Evolutionary conservation across 345 rosid species (phyloP).

Genomic region (Brassica carinata): DNA sequence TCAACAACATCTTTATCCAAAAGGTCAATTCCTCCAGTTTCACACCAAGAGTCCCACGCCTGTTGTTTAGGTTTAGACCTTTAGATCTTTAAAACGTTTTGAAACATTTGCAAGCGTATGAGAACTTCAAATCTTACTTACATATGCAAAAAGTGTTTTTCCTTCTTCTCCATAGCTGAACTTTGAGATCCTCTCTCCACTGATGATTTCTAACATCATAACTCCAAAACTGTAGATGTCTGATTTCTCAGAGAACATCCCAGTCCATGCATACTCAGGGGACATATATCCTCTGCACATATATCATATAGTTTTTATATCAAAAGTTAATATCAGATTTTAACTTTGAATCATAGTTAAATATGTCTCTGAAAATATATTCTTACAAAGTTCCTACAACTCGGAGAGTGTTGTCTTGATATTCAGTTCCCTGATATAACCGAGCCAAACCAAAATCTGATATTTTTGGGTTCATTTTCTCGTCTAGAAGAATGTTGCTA

Average conservation of each 20-base stretch:
- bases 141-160: slow-evolving; percentile 27
- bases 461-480: slow-evolving; percentile 34
- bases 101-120: neutral
- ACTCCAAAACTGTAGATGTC: slow-evolving; percentile 56
- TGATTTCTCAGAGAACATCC: slow-evolving; percentile 47
- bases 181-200: slow-evolving; percentile 24
- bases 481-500: slow-evolving; percentile 32
- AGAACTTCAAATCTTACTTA: neutral
- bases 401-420: slow-evolving; percentile 22
- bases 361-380: neutral
- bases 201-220: slow-evolving; percentile 34
- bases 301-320: neutral
- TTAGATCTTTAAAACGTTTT: neutral
- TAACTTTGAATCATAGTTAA: neutral
- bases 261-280: slow-evolving; percentile 8
- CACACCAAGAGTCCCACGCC: slow-evolving; percentile 33
- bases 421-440: slow-evolving; percentile 25
- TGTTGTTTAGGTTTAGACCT: neutral
- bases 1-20: slow-evolving; percentile 17
- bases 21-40: slow-evolving; percentile 16
- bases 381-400: slow-evolving; percentile 38
- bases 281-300: slow-evolving; percentile 8
- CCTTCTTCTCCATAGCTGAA: slow-evolving; percentile 21
- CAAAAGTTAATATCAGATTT: neutral
- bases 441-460: slow-evolving; percentile 41